Conservation (phyloP, 768 basidiomycete species). For the Kwoniella dendrophila region DNA sequence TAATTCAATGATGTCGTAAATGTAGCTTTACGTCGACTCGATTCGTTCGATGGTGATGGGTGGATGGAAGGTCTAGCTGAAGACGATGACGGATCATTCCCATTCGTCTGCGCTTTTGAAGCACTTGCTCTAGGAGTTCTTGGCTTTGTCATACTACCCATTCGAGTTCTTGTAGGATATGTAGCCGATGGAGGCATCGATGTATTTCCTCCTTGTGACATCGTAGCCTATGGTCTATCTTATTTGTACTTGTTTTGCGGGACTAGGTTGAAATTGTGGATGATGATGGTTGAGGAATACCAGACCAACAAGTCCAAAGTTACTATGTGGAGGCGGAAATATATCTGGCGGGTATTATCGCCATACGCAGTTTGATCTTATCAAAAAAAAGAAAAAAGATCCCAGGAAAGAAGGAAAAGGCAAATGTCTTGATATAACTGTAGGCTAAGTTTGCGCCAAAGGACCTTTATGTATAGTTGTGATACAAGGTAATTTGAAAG, state of each 20-base stretch:
- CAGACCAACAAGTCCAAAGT: background rate
- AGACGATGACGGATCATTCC: too few species aligned
- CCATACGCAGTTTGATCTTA: background rate
- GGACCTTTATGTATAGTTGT: too few species aligned
- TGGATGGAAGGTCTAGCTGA: constrained; percentile 8
- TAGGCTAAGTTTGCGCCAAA: too few species aligned
- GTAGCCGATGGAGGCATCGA: background rate
- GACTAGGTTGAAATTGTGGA: background rate
- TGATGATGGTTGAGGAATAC: background rate
- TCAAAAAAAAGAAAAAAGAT: background rate
- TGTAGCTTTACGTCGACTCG: constrained; percentile 27
- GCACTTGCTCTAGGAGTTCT: background rate
- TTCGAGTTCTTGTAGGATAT: background rate
- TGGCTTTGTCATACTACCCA: constrained; percentile 1
- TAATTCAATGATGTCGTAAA: constrained; percentile 39
- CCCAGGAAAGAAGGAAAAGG: background rate
- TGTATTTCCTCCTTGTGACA: constrained; percentile 2
- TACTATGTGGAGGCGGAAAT: background rate
- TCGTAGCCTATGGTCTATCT: too few species aligned
- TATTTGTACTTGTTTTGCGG: too few species aligned
- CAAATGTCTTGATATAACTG: too few species aligned
- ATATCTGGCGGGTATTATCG: background rate
- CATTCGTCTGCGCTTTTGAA: too few species aligned
- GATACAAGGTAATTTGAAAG: too few species aligned
- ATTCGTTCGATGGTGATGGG: constrained; percentile 13